phyloP scores from a whole-genome alignment of 192 early-diverging fungal species.

The Phycomyces blakesleeanus region DNA sequence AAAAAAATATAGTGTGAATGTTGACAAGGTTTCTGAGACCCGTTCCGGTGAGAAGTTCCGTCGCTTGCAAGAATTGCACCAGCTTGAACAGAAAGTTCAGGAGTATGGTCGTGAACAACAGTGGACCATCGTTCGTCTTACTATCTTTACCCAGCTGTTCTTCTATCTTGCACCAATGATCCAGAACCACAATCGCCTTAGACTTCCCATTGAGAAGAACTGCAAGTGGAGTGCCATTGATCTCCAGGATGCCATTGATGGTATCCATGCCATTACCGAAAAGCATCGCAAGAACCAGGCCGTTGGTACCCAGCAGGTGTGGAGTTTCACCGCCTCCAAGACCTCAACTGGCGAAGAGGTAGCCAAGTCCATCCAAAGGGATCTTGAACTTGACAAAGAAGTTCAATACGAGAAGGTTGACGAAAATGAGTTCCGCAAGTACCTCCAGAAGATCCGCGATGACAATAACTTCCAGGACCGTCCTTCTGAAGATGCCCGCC shows the following conservation, averaged over 20 bases:
- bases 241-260: slow-evolving; percentile 21
- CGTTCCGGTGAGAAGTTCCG: slow-evolving; percentile 7
- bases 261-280: background rate
- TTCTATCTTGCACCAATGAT: slow-evolving; percentile 23
- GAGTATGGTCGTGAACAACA: background rate
- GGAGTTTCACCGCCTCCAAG: slow-evolving; percentile 2
- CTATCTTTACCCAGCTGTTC: slow-evolving; percentile 17
- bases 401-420: background rate
- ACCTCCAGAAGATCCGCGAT: slow-evolving; percentile 9
- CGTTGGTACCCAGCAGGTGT: background rate
- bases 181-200: slow-evolving; percentile 1
- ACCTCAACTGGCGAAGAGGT: slow-evolving; percentile 2
- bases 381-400: background rate
- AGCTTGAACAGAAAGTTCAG: slow-evolving; percentile 19
- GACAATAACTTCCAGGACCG: slow-evolving; percentile 18
- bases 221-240: slow-evolving; percentile 21
- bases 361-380: slow-evolving; percentile 11
- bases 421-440: background rate
- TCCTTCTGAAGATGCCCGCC: background rate
- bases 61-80: slow-evolving; percentile 7
- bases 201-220: slow-evolving; percentile 19
- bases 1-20: slow-evolving; percentile 22
- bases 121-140: slow-evolving; percentile 15
- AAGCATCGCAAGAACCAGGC: background rate
- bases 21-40: slow-evolving; percentile 9